phyloP scores from a whole-genome alignment of 2,329 filamentous ascomycete species.

The Sporothrix inflata region DNA sequence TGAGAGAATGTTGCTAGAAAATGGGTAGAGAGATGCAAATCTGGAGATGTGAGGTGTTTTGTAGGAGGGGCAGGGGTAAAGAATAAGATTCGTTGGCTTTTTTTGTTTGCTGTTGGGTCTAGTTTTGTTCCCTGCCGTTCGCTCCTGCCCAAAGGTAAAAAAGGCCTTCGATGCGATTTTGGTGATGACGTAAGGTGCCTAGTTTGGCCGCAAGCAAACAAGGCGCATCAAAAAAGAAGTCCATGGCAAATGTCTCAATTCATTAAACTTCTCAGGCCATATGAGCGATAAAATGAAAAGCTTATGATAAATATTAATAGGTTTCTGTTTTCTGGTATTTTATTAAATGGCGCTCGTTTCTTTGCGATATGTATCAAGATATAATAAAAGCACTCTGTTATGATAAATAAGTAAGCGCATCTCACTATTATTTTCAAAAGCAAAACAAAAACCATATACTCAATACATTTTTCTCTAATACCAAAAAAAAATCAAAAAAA shows the following conservation, averaged over 20 bases:
- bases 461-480: neutral
- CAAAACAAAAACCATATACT: too few species aligned
- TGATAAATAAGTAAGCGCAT: too few species aligned
- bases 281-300: neutral
- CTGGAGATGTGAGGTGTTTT: neutral
- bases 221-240: neutral
- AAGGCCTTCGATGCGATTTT: neutral
- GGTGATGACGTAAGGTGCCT: slow-evolving; percentile 22
- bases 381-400: too few species aligned
- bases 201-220: slow-evolving; percentile 3
- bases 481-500: neutral
- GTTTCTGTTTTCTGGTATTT: too few species aligned
- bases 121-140: neutral
- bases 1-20: neutral
- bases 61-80: too few species aligned
- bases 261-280: neutral
- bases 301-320: neutral
- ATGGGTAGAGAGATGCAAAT: neutral
- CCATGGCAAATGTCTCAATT: neutral
- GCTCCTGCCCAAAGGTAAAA: neutral
- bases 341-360: too few species aligned
- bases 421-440: too few species aligned
- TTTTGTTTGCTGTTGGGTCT: neutral
- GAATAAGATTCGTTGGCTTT: neutral
- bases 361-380: too few species aligned